A percentile compares a stretch with the other conserved stretches of the same genome.
phyloP scores from a whole-genome alignment of 1,284 basidiomycete genomes.

The Xerocomus amazonicus region DNA sequence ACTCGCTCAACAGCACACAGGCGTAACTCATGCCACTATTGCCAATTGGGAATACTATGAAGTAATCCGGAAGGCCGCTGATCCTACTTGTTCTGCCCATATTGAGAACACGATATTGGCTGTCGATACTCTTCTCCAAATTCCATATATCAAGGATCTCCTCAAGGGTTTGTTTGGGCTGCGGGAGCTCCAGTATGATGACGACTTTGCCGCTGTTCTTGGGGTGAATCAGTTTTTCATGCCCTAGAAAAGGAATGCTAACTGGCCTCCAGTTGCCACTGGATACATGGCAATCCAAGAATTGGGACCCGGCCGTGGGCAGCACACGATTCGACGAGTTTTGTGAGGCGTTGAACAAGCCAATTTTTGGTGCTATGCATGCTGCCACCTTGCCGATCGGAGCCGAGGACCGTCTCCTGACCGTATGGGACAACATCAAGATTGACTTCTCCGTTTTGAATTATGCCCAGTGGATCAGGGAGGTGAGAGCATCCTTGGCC shows the following conservation, averaged over 20 bases:
- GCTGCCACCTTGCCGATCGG: constrained; percentile 39
- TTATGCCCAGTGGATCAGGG: constrained; percentile 74
- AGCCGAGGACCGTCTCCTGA: constrained; percentile 43
- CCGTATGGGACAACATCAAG: constrained; percentile 40
- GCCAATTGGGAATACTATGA: constrained; percentile 87
- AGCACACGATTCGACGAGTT: constrained; percentile 68
- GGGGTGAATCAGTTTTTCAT: constrained; percentile 37
- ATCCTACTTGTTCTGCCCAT: constrained; percentile 66
- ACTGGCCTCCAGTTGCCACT: constrained; percentile 37
- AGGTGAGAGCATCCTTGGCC: constrained; percentile 40
- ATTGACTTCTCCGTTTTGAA: constrained; percentile 63
- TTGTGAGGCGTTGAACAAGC: constrained; percentile 58
- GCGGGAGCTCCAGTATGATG: constrained; percentile 60
- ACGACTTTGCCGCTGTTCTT: constrained; percentile 75
- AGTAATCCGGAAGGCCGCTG: constrained; percentile 74
- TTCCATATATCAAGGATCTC: constrained; percentile 40
- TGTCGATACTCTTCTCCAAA: constrained; percentile 60
- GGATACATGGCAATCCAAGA: constrained; percentile 58
- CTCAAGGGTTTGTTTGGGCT: constrained; percentile 78
- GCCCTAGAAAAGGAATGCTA: not conserved
- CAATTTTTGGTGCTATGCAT: constrained; percentile 34
- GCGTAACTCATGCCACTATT: constrained; percentile 70
- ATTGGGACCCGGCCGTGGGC: constrained; percentile 74
- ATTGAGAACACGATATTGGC: constrained; percentile 62
- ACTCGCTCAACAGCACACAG: constrained; percentile 31